Evolutionary conservation across 257 asterid species (phyloP).

Genomic region (Solanum lycopersicoides): DNA sequence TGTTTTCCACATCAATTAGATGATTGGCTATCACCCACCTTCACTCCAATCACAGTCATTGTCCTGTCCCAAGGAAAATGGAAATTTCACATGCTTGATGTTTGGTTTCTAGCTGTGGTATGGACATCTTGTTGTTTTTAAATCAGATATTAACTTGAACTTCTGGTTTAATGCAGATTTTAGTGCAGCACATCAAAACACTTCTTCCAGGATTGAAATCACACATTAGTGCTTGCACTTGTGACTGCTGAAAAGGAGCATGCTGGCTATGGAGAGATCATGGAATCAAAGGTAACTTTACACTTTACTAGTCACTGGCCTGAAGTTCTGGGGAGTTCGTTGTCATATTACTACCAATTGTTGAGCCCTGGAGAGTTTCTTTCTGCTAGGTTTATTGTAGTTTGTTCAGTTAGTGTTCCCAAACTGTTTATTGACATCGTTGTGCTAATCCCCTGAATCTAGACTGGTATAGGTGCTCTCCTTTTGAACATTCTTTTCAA

Average conservation of each 20-base stretch:
- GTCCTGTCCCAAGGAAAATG: background rate
- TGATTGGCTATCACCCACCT: background rate
- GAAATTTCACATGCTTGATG: background rate
- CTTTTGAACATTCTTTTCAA: conserved; percentile 71
- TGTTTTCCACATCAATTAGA: background rate
- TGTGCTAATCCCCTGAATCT: conserved; percentile 7
- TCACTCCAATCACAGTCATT: background rate
- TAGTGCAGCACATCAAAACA: conserved; percentile 74
- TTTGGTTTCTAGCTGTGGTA: background rate
- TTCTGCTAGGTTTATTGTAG: background rate
- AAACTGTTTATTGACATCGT: background rate
- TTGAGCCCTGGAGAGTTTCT: background rate
- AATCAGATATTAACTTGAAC: background rate
- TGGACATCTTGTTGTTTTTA: background rate
- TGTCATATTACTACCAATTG: background rate
- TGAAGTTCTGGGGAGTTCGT: background rate
- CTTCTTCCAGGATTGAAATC: conserved; percentile 89
- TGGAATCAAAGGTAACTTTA: conserved; percentile 70
- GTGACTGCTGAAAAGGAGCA: conserved; percentile 88
- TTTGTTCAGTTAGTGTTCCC: background rate
- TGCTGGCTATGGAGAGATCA: conserved; percentile 72
- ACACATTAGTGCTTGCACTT: conserved; percentile 55
- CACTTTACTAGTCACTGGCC: background rate
- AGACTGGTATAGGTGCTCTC: conserved; percentile 26
- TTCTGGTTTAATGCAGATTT: conserved; percentile 30